Percentiles rank a stretch among this genome's conserved stretches.
Conservation (phyloP, 2,329 filamentous ascomycete genomes). For the Aspergillus phoenicis region DNA sequence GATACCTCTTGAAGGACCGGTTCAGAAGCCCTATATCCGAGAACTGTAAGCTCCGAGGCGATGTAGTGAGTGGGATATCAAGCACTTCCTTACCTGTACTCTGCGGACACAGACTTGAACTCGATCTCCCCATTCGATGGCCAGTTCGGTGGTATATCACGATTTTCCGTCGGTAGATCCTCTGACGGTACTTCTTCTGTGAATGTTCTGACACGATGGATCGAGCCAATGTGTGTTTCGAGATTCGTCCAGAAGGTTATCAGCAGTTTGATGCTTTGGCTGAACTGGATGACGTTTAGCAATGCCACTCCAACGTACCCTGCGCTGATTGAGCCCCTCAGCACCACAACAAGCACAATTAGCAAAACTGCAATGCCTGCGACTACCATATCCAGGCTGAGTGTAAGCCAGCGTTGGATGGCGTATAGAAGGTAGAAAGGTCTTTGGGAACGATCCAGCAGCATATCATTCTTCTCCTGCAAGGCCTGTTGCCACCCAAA, state of each 20-base stretch:
- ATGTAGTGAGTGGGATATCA: background rate
- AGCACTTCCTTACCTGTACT: constrained; percentile 40
- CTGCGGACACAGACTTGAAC: constrained; percentile 49
- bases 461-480: constrained; percentile 48
- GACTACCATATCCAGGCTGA: constrained; percentile 56
- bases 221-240: constrained; percentile 61
- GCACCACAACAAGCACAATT: constrained; percentile 52
- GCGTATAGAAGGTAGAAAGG: constrained; percentile 61
- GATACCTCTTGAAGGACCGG: constrained; percentile 51
- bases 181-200: constrained; percentile 49
- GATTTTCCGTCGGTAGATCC: constrained; percentile 45
- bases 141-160: constrained; percentile 45
- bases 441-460: constrained; percentile 58
- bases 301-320: constrained; percentile 58
- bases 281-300: constrained; percentile 58
- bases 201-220: constrained; percentile 59
- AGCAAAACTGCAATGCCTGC: constrained; percentile 53
- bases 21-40: constrained; percentile 26
- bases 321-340: constrained; percentile 47
- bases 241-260: constrained; percentile 59
- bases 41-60: constrained; percentile 14
- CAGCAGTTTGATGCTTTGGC: constrained; percentile 54
- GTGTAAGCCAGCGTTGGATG: constrained; percentile 60
- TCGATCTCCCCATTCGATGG: constrained; percentile 47
- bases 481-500: constrained; percentile 57